Evolutionary conservation across 371 early-diverging fungal species (phyloP), one percentile per base, ranked within the genome.

Genomic region (Entomophthora muscae): DNA sequence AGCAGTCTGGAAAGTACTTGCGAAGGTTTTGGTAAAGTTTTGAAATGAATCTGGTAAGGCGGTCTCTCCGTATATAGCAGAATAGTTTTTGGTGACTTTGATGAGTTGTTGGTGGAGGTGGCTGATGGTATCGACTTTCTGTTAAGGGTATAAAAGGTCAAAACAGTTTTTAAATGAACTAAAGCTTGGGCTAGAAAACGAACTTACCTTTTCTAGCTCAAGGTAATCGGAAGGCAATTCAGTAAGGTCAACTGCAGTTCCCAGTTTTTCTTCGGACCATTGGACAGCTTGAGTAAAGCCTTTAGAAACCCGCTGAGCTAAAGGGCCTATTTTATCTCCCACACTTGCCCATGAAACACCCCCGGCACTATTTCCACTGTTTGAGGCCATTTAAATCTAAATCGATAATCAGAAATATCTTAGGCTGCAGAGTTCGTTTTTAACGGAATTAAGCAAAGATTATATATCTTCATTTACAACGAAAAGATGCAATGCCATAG

Each of bases 161-260:
- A 2, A 42, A 1, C 12, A 17, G 57, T n/a, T n/a, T n/a, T n/a
- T n/a, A n/a, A n/a, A n/a, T n/a, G n/a, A n/a, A n/a, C n/a, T n/a
- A n/a, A n/a, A n/a, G n/a, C n/a, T n/a, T n/a, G n/a, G n/a, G n/a
- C n/a, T 42, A 61, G 21, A 21, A 21, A 13, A 32, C 3, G 26
- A 23, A 59, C 61, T 72, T 75, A 83, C 85, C 78, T 77, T 76
- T 67, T 88, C 89, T 63, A 93, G 75, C 64, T 86, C 83, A 64
- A 84, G 77, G 72, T 95, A 95, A 66, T 94, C 93, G 63, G 76
- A 78, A 54, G 96, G 96, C 13, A 94, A 82, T 63, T 89, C 90
- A 31, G 96, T 95, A 31, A 90, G 76, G 53, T 89, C 89, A 33
- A 78, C 79, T 2, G 82, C 83, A 61, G 77, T 86, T 42, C 91